These are phyloP conservation scores for Phytophthora ramorum DNA, from an alignment of 352 stramenopile species.

Conservation along the genomic window DNA sequence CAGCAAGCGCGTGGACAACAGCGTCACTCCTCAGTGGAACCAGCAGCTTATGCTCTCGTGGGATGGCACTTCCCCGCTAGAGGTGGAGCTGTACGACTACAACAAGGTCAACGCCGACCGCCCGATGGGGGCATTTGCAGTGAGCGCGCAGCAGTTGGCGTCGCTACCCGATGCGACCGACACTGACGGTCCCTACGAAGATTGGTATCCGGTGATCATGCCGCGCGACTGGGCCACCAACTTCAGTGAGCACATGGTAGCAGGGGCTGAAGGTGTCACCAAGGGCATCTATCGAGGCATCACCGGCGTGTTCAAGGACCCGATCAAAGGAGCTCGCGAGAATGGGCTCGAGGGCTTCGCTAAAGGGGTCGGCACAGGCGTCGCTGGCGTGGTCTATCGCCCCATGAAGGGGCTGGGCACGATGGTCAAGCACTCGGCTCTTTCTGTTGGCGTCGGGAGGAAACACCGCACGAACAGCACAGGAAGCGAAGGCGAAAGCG, in stretches of 20 bases:
- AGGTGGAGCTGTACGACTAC: conserved; percentile 75
- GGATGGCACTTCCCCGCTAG: conserved; percentile 71
- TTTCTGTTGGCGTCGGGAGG: conserved; percentile 64
- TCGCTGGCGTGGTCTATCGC: conserved; percentile 73
- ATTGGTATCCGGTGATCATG: conserved; percentile 69
- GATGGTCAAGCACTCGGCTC: conserved; percentile 81
- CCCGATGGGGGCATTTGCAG: conserved; percentile 65
- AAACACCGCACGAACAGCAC: conserved; percentile 44
- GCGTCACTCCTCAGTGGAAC: conserved; percentile 70
- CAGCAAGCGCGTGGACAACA: conserved; percentile 74
- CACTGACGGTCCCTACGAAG: conserved; percentile 38
- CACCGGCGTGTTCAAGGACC: conserved; percentile 81
- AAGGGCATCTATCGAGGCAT: conserved; percentile 79
- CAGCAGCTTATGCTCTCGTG: conserved; percentile 83
- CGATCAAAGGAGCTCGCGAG: conserved; percentile 77
- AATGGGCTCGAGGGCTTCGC: conserved; percentile 78
- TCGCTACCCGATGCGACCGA: conserved; percentile 33
- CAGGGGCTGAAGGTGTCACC: conserved; percentile 67
- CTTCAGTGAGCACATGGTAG: conserved; percentile 86
- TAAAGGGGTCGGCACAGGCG: conserved; percentile 73
- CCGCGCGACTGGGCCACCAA: conserved; percentile 74
- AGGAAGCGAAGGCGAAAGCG: conserved; percentile 42
- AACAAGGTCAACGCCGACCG: conserved; percentile 74
- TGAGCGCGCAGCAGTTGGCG: conserved; percentile 49
- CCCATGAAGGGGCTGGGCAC: conserved; percentile 75